phyloP scores from a whole-genome alignment of 345 rosid genomes.

The Aquilaria sinensis region DNA sequence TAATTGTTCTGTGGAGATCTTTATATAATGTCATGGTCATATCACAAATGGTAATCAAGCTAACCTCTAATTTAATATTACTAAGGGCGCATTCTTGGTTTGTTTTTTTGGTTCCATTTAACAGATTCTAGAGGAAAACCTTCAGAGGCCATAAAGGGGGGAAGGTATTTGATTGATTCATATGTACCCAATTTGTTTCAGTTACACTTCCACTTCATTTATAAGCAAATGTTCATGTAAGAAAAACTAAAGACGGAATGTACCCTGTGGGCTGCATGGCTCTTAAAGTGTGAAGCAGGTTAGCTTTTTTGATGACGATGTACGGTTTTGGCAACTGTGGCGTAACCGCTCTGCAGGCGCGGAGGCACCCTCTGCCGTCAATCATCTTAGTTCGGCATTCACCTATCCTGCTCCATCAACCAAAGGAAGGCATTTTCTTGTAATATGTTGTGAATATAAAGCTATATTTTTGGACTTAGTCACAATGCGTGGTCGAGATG shows the following conservation, averaged over 20 bases:
- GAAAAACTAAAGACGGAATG: not conserved
- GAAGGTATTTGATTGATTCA: slow-evolving; percentile 47
- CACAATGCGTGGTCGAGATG: slow-evolving; percentile 97
- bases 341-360: slow-evolving; percentile 91
- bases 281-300: slow-evolving; percentile 85
- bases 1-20: no score
- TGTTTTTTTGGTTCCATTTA: not conserved
- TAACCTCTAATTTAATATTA: not conserved
- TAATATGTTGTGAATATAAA: slow-evolving; percentile 92
- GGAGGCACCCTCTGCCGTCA: slow-evolving; percentile 85
- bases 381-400: slow-evolving; percentile 76
- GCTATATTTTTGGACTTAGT: slow-evolving; percentile 95
- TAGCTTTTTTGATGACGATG: slow-evolving; percentile 91
- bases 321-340: slow-evolving; percentile 95
- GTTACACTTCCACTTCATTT: not conserved
- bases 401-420: slow-evolving; percentile 83
- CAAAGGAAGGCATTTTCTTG: slow-evolving; percentile 94
- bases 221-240: not conserved
- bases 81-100: not conserved
- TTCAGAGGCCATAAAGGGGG: slow-evolving; percentile 91
- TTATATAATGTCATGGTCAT: no score
- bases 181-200: not conserved
- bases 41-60: no score
- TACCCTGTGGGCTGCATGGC: slow-evolving; percentile 9
- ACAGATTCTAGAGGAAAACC: slow-evolving; percentile 78